Evolutionary conservation across 768 basidiomycete species (phyloP).

Genomic region (Mycena vitilis): DNA sequence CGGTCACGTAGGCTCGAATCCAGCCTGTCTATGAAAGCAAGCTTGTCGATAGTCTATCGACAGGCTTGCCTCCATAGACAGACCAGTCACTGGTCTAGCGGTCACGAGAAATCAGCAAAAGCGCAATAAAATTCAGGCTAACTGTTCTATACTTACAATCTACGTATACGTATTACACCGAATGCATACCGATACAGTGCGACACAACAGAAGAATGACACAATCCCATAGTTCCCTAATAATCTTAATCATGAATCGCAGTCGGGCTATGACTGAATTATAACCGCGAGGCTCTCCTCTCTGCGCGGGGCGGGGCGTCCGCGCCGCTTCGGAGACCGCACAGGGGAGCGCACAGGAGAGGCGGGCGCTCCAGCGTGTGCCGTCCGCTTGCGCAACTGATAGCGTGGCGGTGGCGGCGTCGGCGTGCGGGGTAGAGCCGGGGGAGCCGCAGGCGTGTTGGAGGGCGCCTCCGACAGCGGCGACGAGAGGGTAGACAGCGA

Average conservation of each 20-base stretch:
- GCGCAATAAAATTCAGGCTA: neutral
- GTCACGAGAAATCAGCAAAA: neutral
- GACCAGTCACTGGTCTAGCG: neutral
- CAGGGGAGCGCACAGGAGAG: constrained; percentile 22
- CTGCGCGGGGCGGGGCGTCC: constrained; percentile 16
- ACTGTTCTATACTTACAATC: neutral
- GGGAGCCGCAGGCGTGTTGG: neutral
- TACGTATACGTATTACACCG: constrained; percentile 5
- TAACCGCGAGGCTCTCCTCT: constrained; percentile 22
- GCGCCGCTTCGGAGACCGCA: constrained; percentile 15
- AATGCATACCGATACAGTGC: constrained; percentile 27
- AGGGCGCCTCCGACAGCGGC: constrained; percentile 18
- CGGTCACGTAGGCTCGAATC: too few species aligned
- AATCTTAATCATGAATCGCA: neutral
- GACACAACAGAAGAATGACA: constrained; percentile 1
- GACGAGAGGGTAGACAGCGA: constrained; percentile 42
- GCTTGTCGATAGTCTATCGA: too few species aligned
- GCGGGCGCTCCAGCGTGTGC: neutral
- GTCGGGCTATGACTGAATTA: constrained; percentile 17
- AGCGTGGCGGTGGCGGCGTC: constrained; percentile 29
- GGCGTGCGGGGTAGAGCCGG: neutral
- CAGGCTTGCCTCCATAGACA: too few species aligned
- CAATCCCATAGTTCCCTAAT: neutral
- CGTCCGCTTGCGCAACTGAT: constrained; percentile 27
- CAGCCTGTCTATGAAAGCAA: too few species aligned